Percentiles rank a stretch among this genome's conserved stretches.
These are phyloP conservation scores for Salvia miltiorrhiza DNA, from an alignment of 257 asterid species.

Conservation along the genomic window DNA sequence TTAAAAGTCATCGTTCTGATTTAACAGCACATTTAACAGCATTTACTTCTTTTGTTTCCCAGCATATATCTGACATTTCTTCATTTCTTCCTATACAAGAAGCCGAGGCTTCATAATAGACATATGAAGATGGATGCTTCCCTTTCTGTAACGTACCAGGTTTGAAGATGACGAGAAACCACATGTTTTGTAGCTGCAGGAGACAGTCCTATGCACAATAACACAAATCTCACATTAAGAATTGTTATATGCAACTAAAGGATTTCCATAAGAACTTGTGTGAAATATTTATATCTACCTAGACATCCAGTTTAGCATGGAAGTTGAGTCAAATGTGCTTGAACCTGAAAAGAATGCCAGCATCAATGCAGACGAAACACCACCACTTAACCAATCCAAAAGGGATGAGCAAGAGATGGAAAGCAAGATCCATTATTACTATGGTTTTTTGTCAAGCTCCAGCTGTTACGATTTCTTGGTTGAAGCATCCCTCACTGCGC, in stretches of 20 bases:
- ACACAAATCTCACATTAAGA: not conserved
- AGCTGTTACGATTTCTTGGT: slow-evolving; percentile 31
- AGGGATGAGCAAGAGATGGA: slow-evolving; percentile 1
- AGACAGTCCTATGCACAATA: not conserved
- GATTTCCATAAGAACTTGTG: not conserved
- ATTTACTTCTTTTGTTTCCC: not conserved
- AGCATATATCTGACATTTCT: not conserved
- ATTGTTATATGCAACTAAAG: not conserved
- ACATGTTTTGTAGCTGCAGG: no score
- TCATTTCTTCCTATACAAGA: not conserved
- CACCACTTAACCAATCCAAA: not conserved
- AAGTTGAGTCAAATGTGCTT: slow-evolving; percentile 27
- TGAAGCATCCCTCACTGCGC: slow-evolving; percentile 47
- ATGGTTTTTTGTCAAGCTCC: slow-evolving; percentile 2
- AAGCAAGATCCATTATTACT: not conserved
- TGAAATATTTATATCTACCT: slow-evolving; percentile 26
- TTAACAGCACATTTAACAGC: not conserved
- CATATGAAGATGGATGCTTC: not conserved
- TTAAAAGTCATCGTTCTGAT: no score
- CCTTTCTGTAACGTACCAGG: not conserved
- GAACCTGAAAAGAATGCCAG: slow-evolving; percentile 26
- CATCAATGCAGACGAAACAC: not conserved
- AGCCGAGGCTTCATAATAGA: no score
- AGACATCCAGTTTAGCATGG: slow-evolving; percentile 24
- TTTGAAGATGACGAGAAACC: not conserved